Conservation (phyloP, 306 rosid genomes). For the Ceratonia siliqua region DNA sequence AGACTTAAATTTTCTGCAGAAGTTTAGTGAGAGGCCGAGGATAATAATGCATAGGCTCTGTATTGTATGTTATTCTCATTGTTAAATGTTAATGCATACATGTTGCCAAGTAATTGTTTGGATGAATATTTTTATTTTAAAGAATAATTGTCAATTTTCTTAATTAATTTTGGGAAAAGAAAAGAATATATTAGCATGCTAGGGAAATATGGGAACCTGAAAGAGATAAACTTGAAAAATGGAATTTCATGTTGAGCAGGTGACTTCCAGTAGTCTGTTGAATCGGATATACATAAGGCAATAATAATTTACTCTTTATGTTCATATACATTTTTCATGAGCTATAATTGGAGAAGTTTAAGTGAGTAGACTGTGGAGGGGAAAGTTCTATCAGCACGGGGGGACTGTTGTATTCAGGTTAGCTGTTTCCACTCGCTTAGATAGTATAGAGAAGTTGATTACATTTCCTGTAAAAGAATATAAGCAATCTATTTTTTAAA, state of each 20-base stretch:
- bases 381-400: background rate
- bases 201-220: background rate
- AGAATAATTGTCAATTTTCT: too few species aligned
- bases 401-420: background rate
- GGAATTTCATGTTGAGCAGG: background rate
- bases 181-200: background rate
- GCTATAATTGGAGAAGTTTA: background rate
- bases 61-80: conserved; percentile 25
- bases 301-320: background rate
- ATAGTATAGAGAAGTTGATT: background rate
- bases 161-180: too few species aligned
- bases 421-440: background rate
- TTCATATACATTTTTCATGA: background rate
- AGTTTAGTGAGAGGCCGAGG: conserved; percentile 23
- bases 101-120: background rate
- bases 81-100: conserved; percentile 5
- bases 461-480: background rate
- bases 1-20: conserved; percentile 19
- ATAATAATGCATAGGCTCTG: conserved; percentile 5
- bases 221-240: background rate
- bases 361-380: background rate
- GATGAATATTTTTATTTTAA: background rate
- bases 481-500: background rate
- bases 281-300: background rate
- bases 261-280: background rate